Evolutionary conservation across 1,284 basidiomycete species (phyloP), one percentile per base, ranked within the genome.

Genomic region (Cryptococcus floricola): DNA sequence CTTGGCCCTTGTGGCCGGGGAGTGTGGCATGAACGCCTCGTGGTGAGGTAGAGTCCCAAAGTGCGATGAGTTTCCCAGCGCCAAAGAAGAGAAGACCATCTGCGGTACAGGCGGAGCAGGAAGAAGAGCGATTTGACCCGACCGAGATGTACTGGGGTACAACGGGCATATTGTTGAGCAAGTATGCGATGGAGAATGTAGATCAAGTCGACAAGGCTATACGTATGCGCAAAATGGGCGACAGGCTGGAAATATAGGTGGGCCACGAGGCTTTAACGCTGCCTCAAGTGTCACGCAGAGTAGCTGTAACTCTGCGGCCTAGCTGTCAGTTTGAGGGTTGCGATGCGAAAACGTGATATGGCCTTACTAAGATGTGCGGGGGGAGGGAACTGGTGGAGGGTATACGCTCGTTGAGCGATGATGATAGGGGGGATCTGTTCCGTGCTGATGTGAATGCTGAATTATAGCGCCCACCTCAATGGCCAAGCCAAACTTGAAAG

Each of bases 41-140:
- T n/a, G 14, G n/a, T 39, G 45, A 28, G 54, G 81, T 76, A 23
- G 84, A 77, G 65, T 89, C 76, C 92, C 93, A 96, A 12, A 95
- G 74, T 5, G 87, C 85, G 25, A 96, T 75, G 19, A 87, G 78
- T 54, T 81, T 85, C n/a, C 85, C 85, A 0, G 89, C 85, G 18
- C 87, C 93, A 64, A 88, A 92, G 0, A 86, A 88, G 39, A 91
- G 77, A 2, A 87, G 74, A 2, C 85, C 85, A 1, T 75, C 67
- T 1, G 83, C 52, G 3, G 82, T 74, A 67, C 84, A 81, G 10
- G 86, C 86, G 2, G 84, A 83, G 63, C 71, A 70, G 5, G 86
- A 82, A 43, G 83, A 81, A 68, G 86, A 83, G 37, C 91, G 82
- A 70, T 95, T 96, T 14, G 84, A 82, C 6, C 90, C 84, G 1